Conservation (phyloP, 768 basidiomycete genomes). For the Auricularia sp. region DNA sequence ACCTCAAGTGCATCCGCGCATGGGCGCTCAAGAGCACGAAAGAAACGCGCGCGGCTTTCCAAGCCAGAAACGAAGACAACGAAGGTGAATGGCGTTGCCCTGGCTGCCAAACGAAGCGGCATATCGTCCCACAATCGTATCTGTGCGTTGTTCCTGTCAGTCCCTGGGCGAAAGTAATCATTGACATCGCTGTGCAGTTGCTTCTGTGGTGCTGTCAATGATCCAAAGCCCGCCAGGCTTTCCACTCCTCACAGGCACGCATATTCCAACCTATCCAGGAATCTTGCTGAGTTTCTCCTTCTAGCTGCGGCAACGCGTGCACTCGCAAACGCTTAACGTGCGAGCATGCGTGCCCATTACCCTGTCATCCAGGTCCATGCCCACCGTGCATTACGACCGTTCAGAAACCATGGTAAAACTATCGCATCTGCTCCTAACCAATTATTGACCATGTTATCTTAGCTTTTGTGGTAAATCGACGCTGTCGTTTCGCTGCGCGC, state of each 20-base stretch:
- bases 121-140: slow-evolving; percentile 53
- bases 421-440: neutral
- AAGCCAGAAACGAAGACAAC: slow-evolving; percentile 42
- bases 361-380: slow-evolving; percentile 94
- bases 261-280: slow-evolving; percentile 47
- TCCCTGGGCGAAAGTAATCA: too few species aligned
- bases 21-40: slow-evolving; percentile 83
- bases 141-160: slow-evolving; percentile 32
- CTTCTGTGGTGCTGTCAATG: slow-evolving; percentile 68
- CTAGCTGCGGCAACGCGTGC: slow-evolving; percentile 25
- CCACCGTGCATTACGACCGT: slow-evolving; percentile 84
- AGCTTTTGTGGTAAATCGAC: slow-evolving; percentile 45
- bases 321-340: slow-evolving; percentile 35
- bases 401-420: slow-evolving; percentile 53
- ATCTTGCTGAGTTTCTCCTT: slow-evolving; percentile 2
- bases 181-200: slow-evolving; percentile 17
- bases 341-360: slow-evolving; percentile 70
- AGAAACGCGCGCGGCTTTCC: slow-evolving; percentile 63
- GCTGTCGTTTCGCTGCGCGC: slow-evolving; percentile 51
- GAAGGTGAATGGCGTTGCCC: slow-evolving; percentile 88
- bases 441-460: neutral
- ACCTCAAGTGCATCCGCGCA: slow-evolving; percentile 76
- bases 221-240: slow-evolving; percentile 61
- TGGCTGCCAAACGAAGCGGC: slow-evolving; percentile 79
- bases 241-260: slow-evolving; percentile 49